Conservation (phyloP, 1,139 yeast species). For the Saccharomycopsis hybrid region DNA sequence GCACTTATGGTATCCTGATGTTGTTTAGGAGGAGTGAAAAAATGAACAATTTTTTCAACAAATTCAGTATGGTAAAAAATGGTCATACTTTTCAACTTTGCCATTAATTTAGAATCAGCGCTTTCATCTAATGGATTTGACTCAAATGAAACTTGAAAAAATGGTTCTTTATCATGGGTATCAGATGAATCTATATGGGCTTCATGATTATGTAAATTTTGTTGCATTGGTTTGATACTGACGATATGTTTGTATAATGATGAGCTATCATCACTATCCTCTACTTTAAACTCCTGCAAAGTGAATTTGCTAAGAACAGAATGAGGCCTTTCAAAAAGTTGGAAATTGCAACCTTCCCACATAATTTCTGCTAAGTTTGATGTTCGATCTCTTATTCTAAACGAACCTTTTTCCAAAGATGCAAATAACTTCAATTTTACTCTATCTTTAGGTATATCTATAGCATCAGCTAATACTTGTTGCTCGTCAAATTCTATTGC, state of each 20-base stretch:
- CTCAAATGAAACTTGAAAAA: constrained; percentile 79
- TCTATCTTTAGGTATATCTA: constrained; percentile 70
- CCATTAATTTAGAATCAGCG: constrained; percentile 73
- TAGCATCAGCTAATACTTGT: constrained; percentile 42
- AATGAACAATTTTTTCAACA: constrained; percentile 63
- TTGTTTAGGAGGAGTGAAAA: constrained; percentile 81
- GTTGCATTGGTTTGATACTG: constrained; percentile 64
- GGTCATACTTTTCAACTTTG: constrained; percentile 80
- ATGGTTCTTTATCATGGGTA: constrained; percentile 54
- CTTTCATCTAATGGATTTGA: constrained; percentile 75
- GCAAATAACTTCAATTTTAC: constrained; percentile 62
- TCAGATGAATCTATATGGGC: constrained; percentile 13
- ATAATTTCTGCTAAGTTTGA: constrained; percentile 65
- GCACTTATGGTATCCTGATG: constrained; percentile 89
- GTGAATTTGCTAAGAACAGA: constrained; percentile 69
- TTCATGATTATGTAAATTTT: constrained; percentile 28
- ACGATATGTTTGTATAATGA: constrained; percentile 80
- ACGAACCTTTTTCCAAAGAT: constrained; percentile 68
- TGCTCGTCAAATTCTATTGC: constrained; percentile 89
- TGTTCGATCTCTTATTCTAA: constrained; percentile 44
- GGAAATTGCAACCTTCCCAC: constrained; percentile 77
- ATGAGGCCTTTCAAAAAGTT: constrained; percentile 70
- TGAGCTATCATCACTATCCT: constrained; percentile 68
- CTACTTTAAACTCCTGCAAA: constrained; percentile 74
- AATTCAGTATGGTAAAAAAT: constrained; percentile 81